Evolutionary conservation across 2,329 filamentous ascomycete species (phyloP).

Genomic region (Fusarium sp.): DNA sequence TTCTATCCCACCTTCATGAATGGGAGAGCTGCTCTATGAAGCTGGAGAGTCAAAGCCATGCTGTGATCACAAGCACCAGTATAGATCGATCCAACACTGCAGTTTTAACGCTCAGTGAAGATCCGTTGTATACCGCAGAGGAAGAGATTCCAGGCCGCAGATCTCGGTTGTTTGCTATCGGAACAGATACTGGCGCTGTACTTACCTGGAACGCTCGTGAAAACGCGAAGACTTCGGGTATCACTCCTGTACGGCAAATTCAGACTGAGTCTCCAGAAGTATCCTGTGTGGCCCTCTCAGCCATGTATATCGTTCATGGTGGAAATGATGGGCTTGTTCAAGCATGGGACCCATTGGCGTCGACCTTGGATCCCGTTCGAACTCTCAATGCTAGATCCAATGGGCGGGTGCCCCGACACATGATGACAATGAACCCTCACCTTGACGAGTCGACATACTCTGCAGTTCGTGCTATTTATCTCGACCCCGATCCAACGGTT

Average conservation of each 20-base stretch:
- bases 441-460: slow-evolving; percentile 80
- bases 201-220: slow-evolving; percentile 89
- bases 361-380: slow-evolving; percentile 80
- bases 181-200: slow-evolving; percentile 82
- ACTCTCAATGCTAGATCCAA: slow-evolving; percentile 90
- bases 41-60: slow-evolving; percentile 70
- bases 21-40: slow-evolving; percentile 51
- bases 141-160: slow-evolving; percentile 86
- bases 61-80: slow-evolving; percentile 76
- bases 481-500: slow-evolving; percentile 89
- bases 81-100: slow-evolving; percentile 83
- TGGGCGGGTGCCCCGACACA: slow-evolving; percentile 82
- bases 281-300: slow-evolving; percentile 84
- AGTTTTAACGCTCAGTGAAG: slow-evolving; percentile 79
- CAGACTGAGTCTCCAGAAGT: slow-evolving; percentile 92
- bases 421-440: slow-evolving; percentile 66
- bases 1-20: slow-evolving; percentile 46
- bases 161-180: slow-evolving; percentile 83
- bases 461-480: slow-evolving; percentile 83
- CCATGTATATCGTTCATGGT: slow-evolving; percentile 90
- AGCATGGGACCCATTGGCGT: slow-evolving; percentile 95
- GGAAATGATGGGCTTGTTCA: slow-evolving; percentile 96
- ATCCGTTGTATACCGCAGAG: slow-evolving; percentile 69
- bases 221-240: slow-evolving; percentile 56
- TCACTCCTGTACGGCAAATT: slow-evolving; percentile 83